Evolutionary conservation across 2,329 filamentous ascomycete species (phyloP), one percentile per base, ranked within the genome.

Genomic region (Dactylellina parvicollis): DNA sequence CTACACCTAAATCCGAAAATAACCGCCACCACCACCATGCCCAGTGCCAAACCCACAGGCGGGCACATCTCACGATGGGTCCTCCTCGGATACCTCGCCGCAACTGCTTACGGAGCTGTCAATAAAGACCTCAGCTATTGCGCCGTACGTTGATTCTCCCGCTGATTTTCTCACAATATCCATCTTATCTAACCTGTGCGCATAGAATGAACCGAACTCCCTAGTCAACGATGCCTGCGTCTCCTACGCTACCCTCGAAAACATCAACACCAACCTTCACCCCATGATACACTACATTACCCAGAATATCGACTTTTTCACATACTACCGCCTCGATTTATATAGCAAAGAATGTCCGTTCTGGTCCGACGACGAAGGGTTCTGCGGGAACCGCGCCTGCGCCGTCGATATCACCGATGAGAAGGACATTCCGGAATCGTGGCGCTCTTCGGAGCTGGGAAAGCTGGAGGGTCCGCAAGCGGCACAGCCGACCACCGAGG

Each of bases 381-480:
- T 97, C 86, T 99, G 95, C 81, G 95, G 93, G 76, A 99, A 99
- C 82, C 92, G 96, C 77, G 95, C 93, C 18, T 99, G 95, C 80
- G 91, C 94, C 9, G 95, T 99, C 16, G 92, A 95, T 79, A 98
- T 94, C 0, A 85, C 98, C 73, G 94, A 98, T 61, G 94, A 99
- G 81, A 90, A 96, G 75, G 94, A 98, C 76, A 92, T 99, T 61
- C 95, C 95, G 7, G 84, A 87, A 76, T 90, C 96, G 74, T 99
- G 95, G 95, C 88, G 94, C 46, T 90, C 93, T 16, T 90, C 92
- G 80, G 92, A 96, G 81, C 85, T 99, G 47, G 92, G 93, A 77
- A 97, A 96, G 82, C 84, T 99, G 2, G 89, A 96, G 79, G 95
- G 95, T 0, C 94, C 94, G 3, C 90, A 90, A 75, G 95, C 93